phyloP scores from a whole-genome alignment of 2,329 filamentous ascomycete genomes.

The Talaromyces sp. region DNA sequence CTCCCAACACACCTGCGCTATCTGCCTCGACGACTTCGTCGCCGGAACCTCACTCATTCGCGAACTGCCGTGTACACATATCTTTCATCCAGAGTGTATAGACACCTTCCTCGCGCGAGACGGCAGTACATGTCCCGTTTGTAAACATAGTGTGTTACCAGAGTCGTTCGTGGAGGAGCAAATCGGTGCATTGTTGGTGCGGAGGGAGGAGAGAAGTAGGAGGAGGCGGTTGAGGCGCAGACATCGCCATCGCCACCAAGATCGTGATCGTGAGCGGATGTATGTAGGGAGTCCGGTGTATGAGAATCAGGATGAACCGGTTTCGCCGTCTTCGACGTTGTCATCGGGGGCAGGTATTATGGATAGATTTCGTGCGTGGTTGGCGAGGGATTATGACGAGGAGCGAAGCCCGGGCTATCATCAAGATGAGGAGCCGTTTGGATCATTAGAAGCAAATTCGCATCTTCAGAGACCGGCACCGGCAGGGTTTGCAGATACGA shows the following conservation, averaged over 20 bases:
- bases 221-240: neutral
- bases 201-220: constrained; percentile 70
- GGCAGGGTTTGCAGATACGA: neutral
- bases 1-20: constrained; percentile 80
- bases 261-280: neutral
- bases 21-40: constrained; percentile 80
- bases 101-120: constrained; percentile 75
- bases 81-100: constrained; percentile 90
- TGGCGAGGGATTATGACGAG: neutral
- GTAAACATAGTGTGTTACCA: constrained; percentile 79
- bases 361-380: neutral
- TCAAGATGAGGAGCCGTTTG: neutral
- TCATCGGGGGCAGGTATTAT: neutral
- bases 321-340: neutral
- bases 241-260: neutral
- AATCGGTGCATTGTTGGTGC: constrained; percentile 83
- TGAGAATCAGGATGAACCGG: neutral
- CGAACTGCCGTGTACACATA: constrained; percentile 84
- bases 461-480: neutral
- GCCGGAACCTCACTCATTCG: constrained; percentile 67
- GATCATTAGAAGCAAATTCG: neutral
- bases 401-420: neutral
- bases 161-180: constrained; percentile 60
- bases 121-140: constrained; percentile 86
- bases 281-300: neutral